Conservation (phyloP, 2,329 filamentous ascomycete species). For the Nothophoma quercina region DNA sequence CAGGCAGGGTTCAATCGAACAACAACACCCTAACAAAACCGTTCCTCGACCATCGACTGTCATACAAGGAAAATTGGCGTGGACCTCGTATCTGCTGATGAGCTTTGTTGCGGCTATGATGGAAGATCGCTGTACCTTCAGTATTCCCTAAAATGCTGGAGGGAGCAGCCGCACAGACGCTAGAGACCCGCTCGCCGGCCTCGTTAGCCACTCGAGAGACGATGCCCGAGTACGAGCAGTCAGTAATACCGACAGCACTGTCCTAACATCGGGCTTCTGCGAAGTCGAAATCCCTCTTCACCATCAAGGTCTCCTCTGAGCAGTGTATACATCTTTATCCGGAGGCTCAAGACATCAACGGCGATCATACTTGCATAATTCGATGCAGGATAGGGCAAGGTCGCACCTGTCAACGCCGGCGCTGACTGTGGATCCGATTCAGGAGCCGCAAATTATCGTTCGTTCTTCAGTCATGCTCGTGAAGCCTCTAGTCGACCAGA, state of each 20-base stretch:
- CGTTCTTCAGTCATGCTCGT: background rate
- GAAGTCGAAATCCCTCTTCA: too few relatives aligned
- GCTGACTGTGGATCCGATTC: background rate
- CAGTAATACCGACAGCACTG: background rate
- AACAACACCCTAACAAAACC: background rate
- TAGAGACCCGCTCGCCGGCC: too few relatives aligned
- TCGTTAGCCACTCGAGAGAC: too few relatives aligned
- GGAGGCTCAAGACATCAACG: too few relatives aligned
- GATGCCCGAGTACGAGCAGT: background rate
- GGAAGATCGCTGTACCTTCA: background rate
- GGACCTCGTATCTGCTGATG: background rate
- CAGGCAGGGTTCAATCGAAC: background rate
- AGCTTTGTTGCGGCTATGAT: background rate
- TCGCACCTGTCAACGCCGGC: background rate
- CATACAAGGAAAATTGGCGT: background rate
- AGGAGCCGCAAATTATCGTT: background rate
- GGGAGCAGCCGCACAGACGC: too few relatives aligned
- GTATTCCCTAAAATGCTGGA: too few relatives aligned
- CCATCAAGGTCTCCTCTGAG: too few relatives aligned
- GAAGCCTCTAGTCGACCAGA: conserved; percentile 1
- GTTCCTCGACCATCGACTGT: background rate
- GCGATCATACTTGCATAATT: background rate
- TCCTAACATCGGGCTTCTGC: too few relatives aligned
- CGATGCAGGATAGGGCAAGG: background rate
- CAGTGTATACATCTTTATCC: too few relatives aligned